phyloP scores from a whole-genome alignment of 768 basidiomycete genomes.

The Boletus eberwhitei region DNA sequence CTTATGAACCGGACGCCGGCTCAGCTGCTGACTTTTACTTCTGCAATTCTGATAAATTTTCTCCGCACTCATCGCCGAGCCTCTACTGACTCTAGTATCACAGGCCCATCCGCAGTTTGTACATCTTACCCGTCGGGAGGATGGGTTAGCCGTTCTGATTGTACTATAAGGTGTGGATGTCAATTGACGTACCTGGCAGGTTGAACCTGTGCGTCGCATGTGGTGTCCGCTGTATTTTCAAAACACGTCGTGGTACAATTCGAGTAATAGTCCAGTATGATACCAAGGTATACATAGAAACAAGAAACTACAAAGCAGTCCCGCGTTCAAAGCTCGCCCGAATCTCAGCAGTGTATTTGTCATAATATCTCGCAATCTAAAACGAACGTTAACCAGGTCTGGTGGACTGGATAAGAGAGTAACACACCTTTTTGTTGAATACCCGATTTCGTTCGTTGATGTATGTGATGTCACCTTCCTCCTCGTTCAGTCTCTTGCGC shows the following conservation, averaged over 20 bases:
- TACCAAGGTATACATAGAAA: slow-evolving; percentile 12
- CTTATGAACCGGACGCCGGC: slow-evolving; percentile 33
- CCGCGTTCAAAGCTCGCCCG: slow-evolving; percentile 97
- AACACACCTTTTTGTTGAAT: slow-evolving; percentile 89
- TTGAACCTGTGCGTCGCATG: background rate
- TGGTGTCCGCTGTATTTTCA: slow-evolving; percentile 1
- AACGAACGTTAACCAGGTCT: background rate
- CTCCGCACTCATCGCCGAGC: background rate
- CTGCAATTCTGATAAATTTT: slow-evolving; percentile 42
- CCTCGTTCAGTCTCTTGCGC: slow-evolving; percentile 85
- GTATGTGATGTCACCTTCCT: slow-evolving; percentile 95
- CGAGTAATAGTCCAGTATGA: slow-evolving; percentile 1
- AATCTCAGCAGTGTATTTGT: slow-evolving; percentile 96
- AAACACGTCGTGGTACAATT: slow-evolving; percentile 5
- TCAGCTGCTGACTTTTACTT: slow-evolving; percentile 41
- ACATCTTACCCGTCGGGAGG: background rate
- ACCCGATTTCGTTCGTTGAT: slow-evolving; percentile 98
- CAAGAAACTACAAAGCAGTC: slow-evolving; percentile 66
- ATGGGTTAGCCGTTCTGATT: background rate
- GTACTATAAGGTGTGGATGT: no score
- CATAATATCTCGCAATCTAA: slow-evolving; percentile 91
- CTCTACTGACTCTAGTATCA: background rate
- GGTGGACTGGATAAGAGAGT: background rate
- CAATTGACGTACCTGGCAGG: background rate
- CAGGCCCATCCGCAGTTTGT: background rate